Evolutionary conservation across 129 eudicot genomes (phyloP), one percentile per base, ranked within the genome.

Genomic region (Tagetes erecta): DNA sequence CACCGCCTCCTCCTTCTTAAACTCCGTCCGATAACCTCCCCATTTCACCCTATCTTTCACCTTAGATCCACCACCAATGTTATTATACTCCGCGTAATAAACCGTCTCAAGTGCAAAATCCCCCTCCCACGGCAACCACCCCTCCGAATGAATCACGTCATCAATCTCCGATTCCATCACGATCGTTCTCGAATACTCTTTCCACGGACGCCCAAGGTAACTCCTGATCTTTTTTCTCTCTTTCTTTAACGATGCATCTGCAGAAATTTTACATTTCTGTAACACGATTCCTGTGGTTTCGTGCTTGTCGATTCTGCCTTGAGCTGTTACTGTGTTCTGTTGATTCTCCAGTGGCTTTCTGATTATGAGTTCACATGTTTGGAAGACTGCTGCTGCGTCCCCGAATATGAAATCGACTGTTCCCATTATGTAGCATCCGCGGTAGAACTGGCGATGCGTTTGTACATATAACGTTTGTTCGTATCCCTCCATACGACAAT

Each of bases 181-280:
- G 3, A 87, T 58, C 3, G 94, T 84, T 76, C 89, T 80, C 0
- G 96, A 87, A 37, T 73, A 90, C 36, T 83, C 84, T 58, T 90
- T 90, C 87, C 86, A 84, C 5, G 97, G 97, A 77, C 97, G 78
- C 49, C 97, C 97, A 2, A 91, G 85, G 76, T 80, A 91, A 62
- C 84, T 88, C 71, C 67, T 70, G 66, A 84, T 12, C 13, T 81
- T 81, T 0, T 42, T 34, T 53, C 77, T 83, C 11, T 69, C 92
- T 0, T 83, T 77, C 65, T 72, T 62, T 6, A 88, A 71, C n/a
- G 64, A 49, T 1, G 70, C 30, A 40, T 84, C 89, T 0, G 95
- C 87, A 0, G 58, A 2, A 8, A 91, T 84, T n/a, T 83, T 85
- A 42, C 95, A 84, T 30, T 83, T 86, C 5, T 91, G 97, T 3